Percentiles rank a stretch among this genome's conserved stretches.
phyloP scores from a whole-genome alignment of 2,329 filamentous ascomycete genomes.

The Tolypocladium pustulatum region DNA sequence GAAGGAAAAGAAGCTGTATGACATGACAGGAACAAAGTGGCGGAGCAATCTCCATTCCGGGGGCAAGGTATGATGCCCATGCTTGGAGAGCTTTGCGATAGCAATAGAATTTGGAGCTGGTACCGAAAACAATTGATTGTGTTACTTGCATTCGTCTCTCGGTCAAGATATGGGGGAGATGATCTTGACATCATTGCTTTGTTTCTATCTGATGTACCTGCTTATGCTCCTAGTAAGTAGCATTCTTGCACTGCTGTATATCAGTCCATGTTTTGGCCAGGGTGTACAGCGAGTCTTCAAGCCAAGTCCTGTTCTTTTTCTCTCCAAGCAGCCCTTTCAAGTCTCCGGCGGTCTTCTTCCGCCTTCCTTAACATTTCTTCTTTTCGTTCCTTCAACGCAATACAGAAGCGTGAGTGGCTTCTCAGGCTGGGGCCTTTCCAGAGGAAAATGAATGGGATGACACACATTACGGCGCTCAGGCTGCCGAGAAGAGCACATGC shows the following conservation, averaged over 20 bases:
- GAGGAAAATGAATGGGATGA: conserved; percentile 41
- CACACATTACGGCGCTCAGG: conserved; percentile 37
- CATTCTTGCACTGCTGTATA: not conserved
- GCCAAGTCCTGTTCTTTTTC: conserved; percentile 8
- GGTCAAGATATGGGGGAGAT: not conserved
- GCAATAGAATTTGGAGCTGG: not conserved
- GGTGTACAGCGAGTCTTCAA: not conserved
- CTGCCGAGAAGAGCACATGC: conserved; percentile 43
- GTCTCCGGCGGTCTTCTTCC: conserved; percentile 22
- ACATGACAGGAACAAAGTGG: not conserved
- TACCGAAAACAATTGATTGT: not conserved
- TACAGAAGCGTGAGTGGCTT: conserved; percentile 49
- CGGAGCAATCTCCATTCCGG: not conserved
- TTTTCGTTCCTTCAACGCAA: conserved; percentile 42
- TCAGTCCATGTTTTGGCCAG: no score
- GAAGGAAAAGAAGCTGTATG: not conserved
- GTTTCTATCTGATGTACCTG: no score
- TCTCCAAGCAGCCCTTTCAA: conserved; percentile 11
- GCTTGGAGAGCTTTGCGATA: not conserved
- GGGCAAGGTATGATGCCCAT: not conserved
- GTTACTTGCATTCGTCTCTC: not conserved
- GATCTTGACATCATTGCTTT: not conserved
- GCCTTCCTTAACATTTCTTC: conserved; percentile 30
- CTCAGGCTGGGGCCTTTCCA: conserved; percentile 46
- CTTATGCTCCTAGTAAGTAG: not conserved